Conservation (phyloP, 1,284 basidiomycete species). For the Boletellus dicymbophilus region DNA sequence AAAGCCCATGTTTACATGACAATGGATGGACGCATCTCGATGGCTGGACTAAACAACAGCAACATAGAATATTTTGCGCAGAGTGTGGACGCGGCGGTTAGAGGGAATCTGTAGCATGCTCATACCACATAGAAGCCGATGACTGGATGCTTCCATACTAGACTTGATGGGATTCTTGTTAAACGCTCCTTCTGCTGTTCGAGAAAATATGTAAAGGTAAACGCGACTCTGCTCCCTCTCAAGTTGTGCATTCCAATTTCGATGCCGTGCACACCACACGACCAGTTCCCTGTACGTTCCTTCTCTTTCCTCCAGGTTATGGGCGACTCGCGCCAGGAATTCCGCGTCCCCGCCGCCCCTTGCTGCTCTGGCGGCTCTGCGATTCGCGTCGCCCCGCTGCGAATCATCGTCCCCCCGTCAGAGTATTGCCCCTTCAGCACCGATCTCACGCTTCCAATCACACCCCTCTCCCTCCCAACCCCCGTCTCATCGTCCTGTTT, state of each 20-base stretch:
- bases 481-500: constrained; percentile 31
- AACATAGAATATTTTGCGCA: constrained; percentile 95
- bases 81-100: constrained; percentile 82
- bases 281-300: constrained; percentile 22
- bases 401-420: constrained; percentile 35
- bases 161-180: constrained; percentile 20
- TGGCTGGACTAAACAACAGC: constrained; percentile 90
- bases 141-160: constrained; percentile 22
- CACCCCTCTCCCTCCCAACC: constrained; percentile 29
- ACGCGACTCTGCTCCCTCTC: constrained; percentile 2
- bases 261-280: constrained; percentile 26
- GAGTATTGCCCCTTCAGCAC: constrained; percentile 37
- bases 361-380: constrained; percentile 5
- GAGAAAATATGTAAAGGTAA: constrained; percentile 20
- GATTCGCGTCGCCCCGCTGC: constrained; percentile 18
- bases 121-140: constrained; percentile 29
- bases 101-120: constrained; percentile 64
- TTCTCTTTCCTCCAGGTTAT: constrained; percentile 13
- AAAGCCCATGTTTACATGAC: constrained; percentile 97
- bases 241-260: constrained; percentile 27
- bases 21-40: constrained; percentile 88
- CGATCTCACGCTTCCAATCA: constrained; percentile 32
- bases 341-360: background rate
- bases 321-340: constrained; percentile 22
- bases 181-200: constrained; percentile 14